phyloP scores from a whole-genome alignment of 2,329 filamentous ascomycete species.

The Botrytis porri region DNA sequence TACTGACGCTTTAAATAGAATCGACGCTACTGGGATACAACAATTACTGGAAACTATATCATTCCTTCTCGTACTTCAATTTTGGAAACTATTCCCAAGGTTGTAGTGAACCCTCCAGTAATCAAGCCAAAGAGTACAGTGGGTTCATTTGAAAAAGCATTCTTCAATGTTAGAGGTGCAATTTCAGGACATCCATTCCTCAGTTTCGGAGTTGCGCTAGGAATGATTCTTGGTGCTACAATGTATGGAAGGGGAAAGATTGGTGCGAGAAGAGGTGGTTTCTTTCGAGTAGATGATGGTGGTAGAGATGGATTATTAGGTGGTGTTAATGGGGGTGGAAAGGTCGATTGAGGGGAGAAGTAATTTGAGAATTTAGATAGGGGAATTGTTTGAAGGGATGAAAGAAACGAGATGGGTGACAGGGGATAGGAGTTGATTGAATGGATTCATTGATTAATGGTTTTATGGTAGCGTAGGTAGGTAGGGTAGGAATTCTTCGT shows the following conservation, averaged over 20 bases:
- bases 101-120: conserved; percentile 52
- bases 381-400: conserved; percentile 2
- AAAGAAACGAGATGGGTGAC: not conserved
- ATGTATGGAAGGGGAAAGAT: conserved; percentile 55
- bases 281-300: conserved; percentile 57
- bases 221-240: conserved; percentile 51
- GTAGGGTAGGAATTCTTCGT: conserved; percentile 17
- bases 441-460: conserved; percentile 15
- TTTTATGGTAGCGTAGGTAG: conserved; percentile 20
- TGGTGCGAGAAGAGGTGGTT: conserved; percentile 51
- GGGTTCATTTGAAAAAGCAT: conserved; percentile 66
- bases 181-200: conserved; percentile 60
- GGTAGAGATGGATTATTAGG: conserved; percentile 63
- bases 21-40: conserved; percentile 92
- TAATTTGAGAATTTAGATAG: not conserved
- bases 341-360: conserved; percentile 45
- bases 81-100: conserved; percentile 45
- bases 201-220: conserved; percentile 55
- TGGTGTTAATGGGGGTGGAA: conserved; percentile 48
- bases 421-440: not conserved
- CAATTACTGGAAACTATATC: conserved; percentile 84
- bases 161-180: conserved; percentile 60
- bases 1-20: conserved; percentile 53
- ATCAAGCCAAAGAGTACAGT: conserved; percentile 78
- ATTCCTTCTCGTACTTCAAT: conserved; percentile 66